A percentile compares a stretch with the other conserved stretches of the same genome.
Evolutionary conservation across 768 basidiomycete genomes (phyloP).

Genomic region (Lentinula guzmanii): DNA sequence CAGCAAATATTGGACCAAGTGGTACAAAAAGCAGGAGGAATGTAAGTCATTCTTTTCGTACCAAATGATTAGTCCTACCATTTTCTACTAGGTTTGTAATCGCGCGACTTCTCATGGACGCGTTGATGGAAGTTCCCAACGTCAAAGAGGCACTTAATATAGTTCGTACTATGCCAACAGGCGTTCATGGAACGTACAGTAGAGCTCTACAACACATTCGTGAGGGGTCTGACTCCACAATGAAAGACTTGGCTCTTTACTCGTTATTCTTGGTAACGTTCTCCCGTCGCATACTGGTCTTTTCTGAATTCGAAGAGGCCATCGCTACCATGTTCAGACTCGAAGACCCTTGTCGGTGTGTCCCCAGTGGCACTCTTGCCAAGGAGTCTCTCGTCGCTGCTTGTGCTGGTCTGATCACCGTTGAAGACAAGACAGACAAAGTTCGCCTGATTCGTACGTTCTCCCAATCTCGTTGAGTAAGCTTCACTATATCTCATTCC

Average conservation of each 20-base stretch:
- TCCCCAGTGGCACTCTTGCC: neutral
- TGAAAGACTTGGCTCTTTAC: neutral
- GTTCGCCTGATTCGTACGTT: neutral
- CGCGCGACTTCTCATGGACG: neutral
- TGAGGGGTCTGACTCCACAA: neutral
- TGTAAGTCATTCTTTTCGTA: neutral
- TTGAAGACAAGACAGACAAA: neutral
- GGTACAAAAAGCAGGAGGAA: neutral
- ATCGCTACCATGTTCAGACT: neutral
- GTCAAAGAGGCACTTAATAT: neutral
- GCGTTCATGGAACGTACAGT: neutral
- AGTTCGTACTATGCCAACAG: neutral
- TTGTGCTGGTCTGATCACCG: neutral
- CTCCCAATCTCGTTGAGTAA: neutral
- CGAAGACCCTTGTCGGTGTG: neutral
- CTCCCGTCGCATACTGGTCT: neutral
- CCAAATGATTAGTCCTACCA: neutral
- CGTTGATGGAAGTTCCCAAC: neutral
- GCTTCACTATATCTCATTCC: neutral
- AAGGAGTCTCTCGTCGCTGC: neutral
- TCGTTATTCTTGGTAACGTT: neutral
- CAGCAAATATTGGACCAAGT: neutral
- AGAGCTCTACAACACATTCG: neutral
- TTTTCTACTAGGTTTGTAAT: neutral
- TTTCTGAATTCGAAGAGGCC: neutral